Percentiles rank a stretch among this genome's conserved stretches.
These are phyloP conservation scores for Globisporangium middletonii DNA, from an alignment of 352 stramenopile genomes.

Conservation along the genomic window DNA sequence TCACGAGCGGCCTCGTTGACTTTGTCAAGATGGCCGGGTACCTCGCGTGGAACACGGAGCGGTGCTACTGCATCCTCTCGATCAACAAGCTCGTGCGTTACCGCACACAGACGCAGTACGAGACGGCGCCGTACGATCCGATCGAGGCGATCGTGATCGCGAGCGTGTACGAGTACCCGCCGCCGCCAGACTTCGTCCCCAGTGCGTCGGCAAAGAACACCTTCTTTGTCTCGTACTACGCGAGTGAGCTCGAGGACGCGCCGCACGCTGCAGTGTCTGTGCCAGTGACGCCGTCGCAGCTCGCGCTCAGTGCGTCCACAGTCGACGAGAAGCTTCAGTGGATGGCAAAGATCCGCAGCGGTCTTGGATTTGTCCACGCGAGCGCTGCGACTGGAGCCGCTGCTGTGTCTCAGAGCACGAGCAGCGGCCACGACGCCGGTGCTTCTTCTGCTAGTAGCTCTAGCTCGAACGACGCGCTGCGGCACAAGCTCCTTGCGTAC, in stretches of 20 bases:
- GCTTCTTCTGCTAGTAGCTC: background rate
- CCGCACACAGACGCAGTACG: slow-evolving; percentile 30
- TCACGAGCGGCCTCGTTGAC: slow-evolving; percentile 29
- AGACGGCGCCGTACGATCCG: slow-evolving; percentile 28
- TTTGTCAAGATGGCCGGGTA: slow-evolving; percentile 38
- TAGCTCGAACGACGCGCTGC: slow-evolving; percentile 12
- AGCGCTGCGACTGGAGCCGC: background rate
- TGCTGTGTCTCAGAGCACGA: background rate
- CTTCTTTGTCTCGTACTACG: slow-evolving; percentile 15
- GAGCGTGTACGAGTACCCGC: slow-evolving; percentile 36
- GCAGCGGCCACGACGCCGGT: background rate
- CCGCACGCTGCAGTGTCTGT: background rate
- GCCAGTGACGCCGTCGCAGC: background rate
- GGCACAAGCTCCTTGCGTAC: slow-evolving; percentile 69
- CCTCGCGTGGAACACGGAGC: slow-evolving; percentile 35
- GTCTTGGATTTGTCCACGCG: slow-evolving; percentile 23
- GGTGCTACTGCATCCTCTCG: slow-evolving; percentile 38
- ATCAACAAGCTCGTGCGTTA: slow-evolving; percentile 53
- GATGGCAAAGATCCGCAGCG: slow-evolving; percentile 49
- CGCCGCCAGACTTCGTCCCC: slow-evolving; percentile 9
- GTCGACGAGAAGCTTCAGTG: slow-evolving; percentile 45
- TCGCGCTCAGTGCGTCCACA: slow-evolving; percentile 31
- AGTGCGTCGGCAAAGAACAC: slow-evolving; percentile 6
- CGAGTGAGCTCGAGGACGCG: background rate
- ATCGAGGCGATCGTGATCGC: slow-evolving; percentile 34